Evolutionary conservation across 1,284 basidiomycete genomes (phyloP).

Genomic region (Phlebopus sp.): DNA sequence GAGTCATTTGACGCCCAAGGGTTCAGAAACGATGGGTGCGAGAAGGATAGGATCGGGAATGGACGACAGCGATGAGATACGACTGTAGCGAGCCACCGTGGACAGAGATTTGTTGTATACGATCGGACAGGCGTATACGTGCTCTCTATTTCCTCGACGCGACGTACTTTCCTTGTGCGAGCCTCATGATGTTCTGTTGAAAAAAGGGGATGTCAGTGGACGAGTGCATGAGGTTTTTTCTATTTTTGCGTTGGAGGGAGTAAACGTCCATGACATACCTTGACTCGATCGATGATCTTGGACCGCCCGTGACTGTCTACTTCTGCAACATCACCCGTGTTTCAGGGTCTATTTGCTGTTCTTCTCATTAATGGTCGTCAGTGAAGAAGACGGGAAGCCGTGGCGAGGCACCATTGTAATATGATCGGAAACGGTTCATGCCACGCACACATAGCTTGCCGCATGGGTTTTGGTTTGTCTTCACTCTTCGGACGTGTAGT

Average conservation of each 20-base stretch:
- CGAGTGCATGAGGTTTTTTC: constrained; percentile 15
- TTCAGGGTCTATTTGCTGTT: constrained; percentile 67
- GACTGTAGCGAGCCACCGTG: constrained; percentile 87
- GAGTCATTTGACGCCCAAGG: constrained; percentile 49
- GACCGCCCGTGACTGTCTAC: constrained; percentile 80
- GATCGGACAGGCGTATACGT: constrained; percentile 71
- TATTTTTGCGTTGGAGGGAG: too few species aligned
- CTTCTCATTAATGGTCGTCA: constrained; percentile 43
- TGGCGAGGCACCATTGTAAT: constrained; percentile 66
- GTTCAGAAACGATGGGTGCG: constrained; percentile 57
- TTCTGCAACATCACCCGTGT: constrained; percentile 84
- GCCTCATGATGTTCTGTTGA: constrained; percentile 95
- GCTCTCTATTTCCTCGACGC: constrained; percentile 96
- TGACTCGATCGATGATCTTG: constrained; percentile 93
- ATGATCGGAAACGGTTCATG: constrained; percentile 58
- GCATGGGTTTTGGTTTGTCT: constrained; percentile 88
- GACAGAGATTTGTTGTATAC: constrained; percentile 77
- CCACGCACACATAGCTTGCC: constrained; percentile 86
- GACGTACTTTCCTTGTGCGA: constrained; percentile 96
- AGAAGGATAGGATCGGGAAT: constrained; percentile 76
- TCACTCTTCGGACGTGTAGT: constrained; percentile 84
- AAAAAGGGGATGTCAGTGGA: constrained; percentile 1
- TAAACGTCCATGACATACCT: constrained; percentile 43
- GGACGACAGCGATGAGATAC: constrained; percentile 80
- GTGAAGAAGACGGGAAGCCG: background rate